Evolutionary conservation across 768 basidiomycete genomes (phyloP), one percentile per base, ranked within the genome.

Genomic region (Suillus cothurnatus): DNA sequence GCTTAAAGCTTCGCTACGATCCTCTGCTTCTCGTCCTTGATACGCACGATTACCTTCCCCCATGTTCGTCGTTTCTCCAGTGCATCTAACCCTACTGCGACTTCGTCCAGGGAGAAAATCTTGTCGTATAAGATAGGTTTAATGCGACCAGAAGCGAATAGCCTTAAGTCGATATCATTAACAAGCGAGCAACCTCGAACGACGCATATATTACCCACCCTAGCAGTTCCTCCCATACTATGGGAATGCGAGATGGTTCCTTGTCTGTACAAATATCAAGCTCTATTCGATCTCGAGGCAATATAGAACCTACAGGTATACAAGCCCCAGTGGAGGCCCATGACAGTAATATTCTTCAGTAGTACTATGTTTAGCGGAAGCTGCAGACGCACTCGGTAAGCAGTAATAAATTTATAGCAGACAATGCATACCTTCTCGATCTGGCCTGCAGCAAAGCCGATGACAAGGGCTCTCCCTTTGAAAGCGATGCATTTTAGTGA

Each of bases 401-500:
- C 23, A 43, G 19, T 28, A 4, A 45, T 21, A 11, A 31, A 43
- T 19, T 6, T 5, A 19, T 12, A n/a, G 17, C 34, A 49, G n/a
- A 63, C 32, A 26, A 39, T 1, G 15, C 14, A 49, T 64, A 71
- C 69, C 14, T 65, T 76, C 31, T 75, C 71, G 64, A 72, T 70
- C 19, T 2, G 26, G 2, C 77, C 77, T 0, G 69, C 69, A 9
- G 64, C 71, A 62, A 70, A 99, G 7, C 97, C 97, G 61, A 99
- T 89, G n/a, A 99, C 92, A 14, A 99, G 71, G 1, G 92, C 89
- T 17, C 97, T 86, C 1, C 96, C 95, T 74, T 96, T 95, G 89
- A 96, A 98, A 0, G 91, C 92, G 64, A 95, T 93, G 74, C 95
- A 97, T 74, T 96, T 99, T 64, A 98, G 73, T 56, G 85, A 90